Percentiles rank a stretch among this genome's conserved stretches.
These are phyloP conservation scores for Phialocephala subalpina DNA, from an alignment of 2,329 filamentous ascomycete genomes.

Conservation along the genomic window DNA sequence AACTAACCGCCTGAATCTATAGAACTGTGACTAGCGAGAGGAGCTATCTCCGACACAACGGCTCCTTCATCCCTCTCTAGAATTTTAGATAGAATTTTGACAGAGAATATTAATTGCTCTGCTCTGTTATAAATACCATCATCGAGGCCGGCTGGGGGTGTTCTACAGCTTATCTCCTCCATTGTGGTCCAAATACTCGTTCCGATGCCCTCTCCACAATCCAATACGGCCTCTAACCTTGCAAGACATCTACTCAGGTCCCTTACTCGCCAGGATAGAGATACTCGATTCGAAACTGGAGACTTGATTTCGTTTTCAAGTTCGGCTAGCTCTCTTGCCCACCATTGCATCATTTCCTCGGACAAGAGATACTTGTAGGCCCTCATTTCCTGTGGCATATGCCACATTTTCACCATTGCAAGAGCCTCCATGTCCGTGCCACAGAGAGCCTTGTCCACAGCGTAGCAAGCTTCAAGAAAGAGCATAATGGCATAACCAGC, in stretches of 20 bases:
- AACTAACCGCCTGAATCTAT: constrained; percentile 6
- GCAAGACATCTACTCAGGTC: constrained; percentile 5
- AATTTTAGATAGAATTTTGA: constrained; percentile 8
- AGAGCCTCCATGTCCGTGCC: constrained; percentile 13
- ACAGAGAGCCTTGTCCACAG: constrained; percentile 13
- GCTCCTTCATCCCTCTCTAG: constrained; percentile 3
- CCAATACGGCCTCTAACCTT: constrained; percentile 4
- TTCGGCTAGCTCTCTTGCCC: constrained; percentile 12
- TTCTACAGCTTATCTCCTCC: neutral
- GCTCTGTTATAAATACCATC: constrained; percentile 12
- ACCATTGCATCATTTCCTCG: constrained; percentile 12
- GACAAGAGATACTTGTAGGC: constrained; percentile 15
- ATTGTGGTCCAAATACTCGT: constrained; percentile 13
- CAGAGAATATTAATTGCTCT: constrained; percentile 2
- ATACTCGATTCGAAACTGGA: constrained; percentile 11
- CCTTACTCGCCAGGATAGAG: constrained; percentile 8
- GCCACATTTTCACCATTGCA: constrained; percentile 13
- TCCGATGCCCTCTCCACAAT: constrained; percentile 7
- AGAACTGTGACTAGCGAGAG: neutral
- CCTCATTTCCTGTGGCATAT: constrained; percentile 16
- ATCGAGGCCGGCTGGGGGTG: constrained; percentile 10
- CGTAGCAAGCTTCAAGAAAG: constrained; percentile 12
- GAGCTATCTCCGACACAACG: neutral
- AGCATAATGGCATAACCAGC: constrained; percentile 14
- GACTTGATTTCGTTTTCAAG: constrained; percentile 12